Evolutionary conservation across 495 filamentous ascomycete genomes (phyloP), one percentile per base, ranked within the genome.

Genomic region (Neohortaea acidophila): DNA sequence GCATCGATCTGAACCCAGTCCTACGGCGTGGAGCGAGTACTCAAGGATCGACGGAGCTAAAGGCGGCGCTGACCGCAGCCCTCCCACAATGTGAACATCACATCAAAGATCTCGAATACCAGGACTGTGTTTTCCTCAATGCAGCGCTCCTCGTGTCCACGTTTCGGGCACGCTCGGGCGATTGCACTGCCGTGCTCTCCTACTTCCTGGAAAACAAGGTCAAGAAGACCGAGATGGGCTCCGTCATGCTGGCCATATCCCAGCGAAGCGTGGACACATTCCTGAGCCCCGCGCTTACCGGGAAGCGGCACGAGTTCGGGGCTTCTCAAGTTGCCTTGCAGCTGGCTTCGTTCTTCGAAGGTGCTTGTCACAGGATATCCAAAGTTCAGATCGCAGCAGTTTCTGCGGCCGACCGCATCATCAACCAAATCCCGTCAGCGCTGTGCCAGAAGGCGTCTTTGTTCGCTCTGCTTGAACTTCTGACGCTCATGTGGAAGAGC

Each of bases 121-220:
- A 83, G 2, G 80, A 87, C 45, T 73, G 75, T n/a, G 75, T 96
- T 15, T 96, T 94, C 48, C 66, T 97, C 1, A 86, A 84, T 39
- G 77, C 91, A 15, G 77, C 84, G 4, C 73, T 84, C 44, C 63
- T 94, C 6, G 70, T 96, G 14, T 89, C 94, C 55, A 84, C 68
- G 47, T 63, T 94, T 20, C 74, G 91, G 41, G 83, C 83, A 17
- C 73, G 74, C 41, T 66, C 75, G 12, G 91, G 89, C 17, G 77
- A 91, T 47, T 93, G 84, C 57, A 87, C 83, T 21, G 81, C 86
- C 51, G 75, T 80, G 15, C 65, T 94, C 11, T 71, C 71, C 12
- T 97, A 96, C 60, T 97, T 94, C 58, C 69, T 87, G 2, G 89
- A 97, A 50, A 84, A 81, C 3, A 81, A 79, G 49, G 72, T 96